These are phyloP conservation scores for Eimeria nieschulzi DNA, from an alignment of 169 alveolate species.

Conservation along the genomic window DNA sequence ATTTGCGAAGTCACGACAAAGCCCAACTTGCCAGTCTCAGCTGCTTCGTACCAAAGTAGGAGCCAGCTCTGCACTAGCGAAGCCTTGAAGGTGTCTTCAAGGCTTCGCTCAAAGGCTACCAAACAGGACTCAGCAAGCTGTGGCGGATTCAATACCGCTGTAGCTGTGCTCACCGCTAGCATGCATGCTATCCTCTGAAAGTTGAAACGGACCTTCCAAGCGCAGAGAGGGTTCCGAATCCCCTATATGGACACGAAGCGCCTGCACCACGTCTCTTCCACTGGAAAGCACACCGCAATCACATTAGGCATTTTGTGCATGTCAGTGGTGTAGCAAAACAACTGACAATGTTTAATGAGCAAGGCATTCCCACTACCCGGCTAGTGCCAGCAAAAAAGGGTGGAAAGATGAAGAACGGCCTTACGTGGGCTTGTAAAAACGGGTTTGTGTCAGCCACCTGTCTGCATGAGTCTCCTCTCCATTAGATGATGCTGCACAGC, in stretches of 20 bases:
- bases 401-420: not conserved
- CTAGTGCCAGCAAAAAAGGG: not conserved
- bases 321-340: too few species aligned
- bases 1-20: too few species aligned
- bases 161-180: not conserved
- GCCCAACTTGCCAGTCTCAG: too few species aligned
- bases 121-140: not conserved
- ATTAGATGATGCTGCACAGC: not conserved
- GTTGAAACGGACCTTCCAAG: conserved; percentile 35
- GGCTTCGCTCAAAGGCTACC: too few species aligned
- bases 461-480: not conserved
- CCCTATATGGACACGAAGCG: conserved; percentile 25
- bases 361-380: not conserved
- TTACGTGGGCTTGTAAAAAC: conserved; percentile 38
- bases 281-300: conserved; percentile 9
- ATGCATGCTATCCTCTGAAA: conserved; percentile 4
- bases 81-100: too few species aligned
- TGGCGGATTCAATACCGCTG: not conserved
- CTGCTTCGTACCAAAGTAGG: not conserved
- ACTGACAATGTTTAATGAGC: too few species aligned
- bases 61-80: not conserved
- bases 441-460: conserved; percentile 21
- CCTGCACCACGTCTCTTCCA: conserved; percentile 41
- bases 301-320: not conserved
- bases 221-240: not conserved